These are phyloP conservation scores for Eimeria necatrix DNA, from an alignment of 169 alveolate species.

Conservation along the genomic window DNA sequence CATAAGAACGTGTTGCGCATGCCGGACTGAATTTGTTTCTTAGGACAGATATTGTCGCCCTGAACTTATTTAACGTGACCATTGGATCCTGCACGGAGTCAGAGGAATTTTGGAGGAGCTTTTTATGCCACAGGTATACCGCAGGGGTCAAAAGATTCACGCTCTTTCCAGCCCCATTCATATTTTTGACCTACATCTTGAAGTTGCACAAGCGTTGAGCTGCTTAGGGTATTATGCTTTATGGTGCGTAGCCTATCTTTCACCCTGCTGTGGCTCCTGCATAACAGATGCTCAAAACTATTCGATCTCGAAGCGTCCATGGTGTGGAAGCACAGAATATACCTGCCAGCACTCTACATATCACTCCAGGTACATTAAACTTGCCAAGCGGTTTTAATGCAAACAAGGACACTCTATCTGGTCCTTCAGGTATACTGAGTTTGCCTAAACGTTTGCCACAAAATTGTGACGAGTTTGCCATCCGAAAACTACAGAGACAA, in stretches of 20 bases:
- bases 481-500: too few relatives aligned
- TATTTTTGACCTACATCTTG: neutral
- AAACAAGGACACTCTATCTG: neutral
- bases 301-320: constrained; percentile 72
- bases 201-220: neutral
- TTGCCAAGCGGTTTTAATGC: neutral
- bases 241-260: neutral
- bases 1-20: neutral
- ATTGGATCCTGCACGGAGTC: constrained; percentile 74
- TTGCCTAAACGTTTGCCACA: neutral
- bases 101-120: constrained; percentile 71
- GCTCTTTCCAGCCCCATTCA: neutral
- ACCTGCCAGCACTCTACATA: constrained; percentile 70
- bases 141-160: neutral
- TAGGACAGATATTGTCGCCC: constrained; percentile 70
- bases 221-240: neutral
- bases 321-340: constrained; percentile 39
- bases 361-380: constrained; percentile 54
- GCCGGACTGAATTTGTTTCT: neutral
- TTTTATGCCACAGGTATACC: constrained; percentile 51
- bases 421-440: neutral
- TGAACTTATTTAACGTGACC: constrained; percentile 67
- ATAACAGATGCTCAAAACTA: constrained; percentile 48
- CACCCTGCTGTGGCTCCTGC: neutral
- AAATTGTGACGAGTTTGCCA: too few relatives aligned